Base-by-base conservation (phyloP, 805 yeast genomes). In the Pichia phayaonensis region DNA sequence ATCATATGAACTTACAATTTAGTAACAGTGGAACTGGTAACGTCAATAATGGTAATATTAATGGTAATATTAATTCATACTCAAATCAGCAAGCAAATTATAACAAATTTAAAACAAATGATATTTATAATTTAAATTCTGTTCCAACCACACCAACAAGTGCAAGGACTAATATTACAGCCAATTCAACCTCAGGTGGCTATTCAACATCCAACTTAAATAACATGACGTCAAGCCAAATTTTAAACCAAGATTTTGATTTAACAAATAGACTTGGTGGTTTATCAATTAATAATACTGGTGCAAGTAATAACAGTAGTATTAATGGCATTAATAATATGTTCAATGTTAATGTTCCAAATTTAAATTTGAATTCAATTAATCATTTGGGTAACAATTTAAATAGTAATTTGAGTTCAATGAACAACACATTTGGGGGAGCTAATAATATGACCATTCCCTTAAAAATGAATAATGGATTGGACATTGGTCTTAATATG, bases 211-310 rank as follows among this genome's bases (percentile, higher is more conserved):
- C 38, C 3, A 34, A 34, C n/a, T 34, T 34, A 7, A 34, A 34
- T 34, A 34, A 34, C 10, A 34, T 39, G 38, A 15, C 44, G 23
- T 27, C 49, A 27, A 49, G 45, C 29, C 48, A 47, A 21, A 26
- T 52, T 22, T 26, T 42, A 23, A 42, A 42, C 13, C 29, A 46
- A 8, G 54, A 53, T 22, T 54, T 36, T 36, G 54, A 45, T 42
- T 44, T 59, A 23, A 56, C 61, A 1, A 52, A 47, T 18, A 49
- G 57, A 41, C 52, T 59, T 22, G 58, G 59, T 27, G 59, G 59
- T 5, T 46, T 59, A 27, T 54, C 57, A 26, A 44, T 59, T 24
- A 54, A 54, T 27, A 38, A 51, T 41, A 51, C 49, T 8, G 49
- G 47, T 10, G 27, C 47, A 21, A 39, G 51, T 23, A 31, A 40